These are phyloP conservation scores for Barnettozyma botsteinii DNA, from an alignment of 805 yeast genomes.

Conservation along the genomic window DNA sequence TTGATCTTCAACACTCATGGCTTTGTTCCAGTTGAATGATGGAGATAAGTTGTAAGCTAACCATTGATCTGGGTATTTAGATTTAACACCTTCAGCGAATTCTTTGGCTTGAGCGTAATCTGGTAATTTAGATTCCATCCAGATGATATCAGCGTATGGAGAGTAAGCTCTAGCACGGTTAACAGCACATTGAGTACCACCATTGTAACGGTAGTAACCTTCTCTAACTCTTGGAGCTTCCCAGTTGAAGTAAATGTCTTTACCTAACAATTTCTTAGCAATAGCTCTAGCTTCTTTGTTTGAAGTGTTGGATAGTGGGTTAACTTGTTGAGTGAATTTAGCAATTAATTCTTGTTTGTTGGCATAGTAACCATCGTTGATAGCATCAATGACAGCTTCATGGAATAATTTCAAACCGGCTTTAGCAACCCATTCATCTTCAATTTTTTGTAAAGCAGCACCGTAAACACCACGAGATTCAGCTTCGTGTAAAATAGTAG, in stretches of 20 bases:
- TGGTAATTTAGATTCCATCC: constrained; percentile 98
- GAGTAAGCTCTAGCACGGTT: constrained; percentile 95
- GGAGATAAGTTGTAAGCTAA: constrained; percentile 95
- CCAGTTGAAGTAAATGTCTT: constrained; percentile 89
- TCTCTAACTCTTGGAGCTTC: constrained; percentile 92
- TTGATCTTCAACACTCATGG: constrained; percentile 84
- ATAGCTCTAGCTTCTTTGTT: constrained; percentile 72
- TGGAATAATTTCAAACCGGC: constrained; percentile 87
- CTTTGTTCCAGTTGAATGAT: constrained; percentile 95
- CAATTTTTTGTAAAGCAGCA: constrained; percentile 62
- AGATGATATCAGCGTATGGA: constrained; percentile 89
- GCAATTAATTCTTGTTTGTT: constrained; percentile 60
- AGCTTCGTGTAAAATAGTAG: constrained; percentile 75
- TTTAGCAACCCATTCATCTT: constrained; percentile 71
- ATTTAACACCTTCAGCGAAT: constrained; percentile 87
- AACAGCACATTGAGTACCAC: constrained; percentile 96
- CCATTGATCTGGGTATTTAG: constrained; percentile 85
- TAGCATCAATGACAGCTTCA: constrained; percentile 85
- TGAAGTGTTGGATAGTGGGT: constrained; percentile 71
- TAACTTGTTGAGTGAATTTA: constrained; percentile 60
- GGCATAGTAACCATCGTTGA: constrained; percentile 50
- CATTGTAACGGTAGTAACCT: constrained; percentile 93
- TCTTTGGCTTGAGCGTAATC: constrained; percentile 91
- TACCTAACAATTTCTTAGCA: constrained; percentile 71
- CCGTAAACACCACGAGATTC: constrained; percentile 72